Percentiles rank a stretch among this genome's conserved stretches.
Evolutionary conservation across 352 stramenopile species (phyloP).

Genomic region (Phytophthora pini): DNA sequence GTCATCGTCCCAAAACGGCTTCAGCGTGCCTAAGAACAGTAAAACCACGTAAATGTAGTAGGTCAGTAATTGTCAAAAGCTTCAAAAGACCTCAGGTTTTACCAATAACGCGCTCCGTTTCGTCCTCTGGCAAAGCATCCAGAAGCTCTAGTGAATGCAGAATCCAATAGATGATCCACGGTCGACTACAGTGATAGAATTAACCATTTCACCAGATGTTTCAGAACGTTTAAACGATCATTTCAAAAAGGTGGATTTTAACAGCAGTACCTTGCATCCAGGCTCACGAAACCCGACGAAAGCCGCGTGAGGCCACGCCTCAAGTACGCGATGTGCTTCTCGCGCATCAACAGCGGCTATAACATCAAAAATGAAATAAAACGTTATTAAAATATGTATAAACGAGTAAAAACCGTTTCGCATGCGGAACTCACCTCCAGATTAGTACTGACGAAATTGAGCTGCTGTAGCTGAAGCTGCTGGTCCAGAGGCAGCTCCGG

Average conservation of each 20-base stretch:
- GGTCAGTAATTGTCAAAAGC: neutral
- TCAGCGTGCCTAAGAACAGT: slow-evolving; percentile 47
- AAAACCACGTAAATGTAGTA: slow-evolving; percentile 5
- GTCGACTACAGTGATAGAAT: slow-evolving; percentile 67
- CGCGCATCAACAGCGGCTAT: slow-evolving; percentile 78
- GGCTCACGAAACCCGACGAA: slow-evolving; percentile 82
- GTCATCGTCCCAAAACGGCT: slow-evolving; percentile 65
- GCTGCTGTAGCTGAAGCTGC: slow-evolving; percentile 84
- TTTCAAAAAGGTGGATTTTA: neutral
- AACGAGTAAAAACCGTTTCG: neutral
- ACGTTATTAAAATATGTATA: slow-evolving; percentile 5
- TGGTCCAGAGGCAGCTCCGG: slow-evolving; percentile 72
- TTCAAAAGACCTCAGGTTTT: neutral
- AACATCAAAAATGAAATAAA: neutral
- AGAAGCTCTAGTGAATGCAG: slow-evolving; percentile 96
- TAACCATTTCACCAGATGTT: slow-evolving; percentile 9
- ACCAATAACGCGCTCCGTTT: slow-evolving; percentile 54
- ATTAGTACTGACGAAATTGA: slow-evolving; percentile 80
- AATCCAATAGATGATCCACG: slow-evolving; percentile 99
- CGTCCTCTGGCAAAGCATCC: slow-evolving; percentile 64
- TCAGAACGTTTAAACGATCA: neutral
- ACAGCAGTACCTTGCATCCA: slow-evolving; percentile 86
- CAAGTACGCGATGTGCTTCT: slow-evolving; percentile 87
- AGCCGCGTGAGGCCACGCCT: slow-evolving; percentile 72
- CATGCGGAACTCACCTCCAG: slow-evolving; percentile 39